Percentiles rank a stretch among this genome's conserved stretches.
These are phyloP conservation scores for Tanacetum coccineum DNA, from an alignment of 129 eudicot genomes.

Conservation along the genomic window DNA sequence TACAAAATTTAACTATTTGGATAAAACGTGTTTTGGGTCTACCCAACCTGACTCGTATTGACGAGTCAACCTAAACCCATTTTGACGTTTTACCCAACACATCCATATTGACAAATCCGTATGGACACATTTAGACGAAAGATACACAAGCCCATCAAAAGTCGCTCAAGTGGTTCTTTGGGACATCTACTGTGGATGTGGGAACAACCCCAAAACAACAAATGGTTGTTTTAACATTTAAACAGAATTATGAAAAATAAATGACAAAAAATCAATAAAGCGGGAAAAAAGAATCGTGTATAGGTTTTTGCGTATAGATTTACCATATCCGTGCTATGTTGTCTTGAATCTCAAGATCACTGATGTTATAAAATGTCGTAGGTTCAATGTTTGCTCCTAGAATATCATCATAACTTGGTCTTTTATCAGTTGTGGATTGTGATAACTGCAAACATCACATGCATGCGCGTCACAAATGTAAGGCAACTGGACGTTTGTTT, in stretches of 20 bases:
- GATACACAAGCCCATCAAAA: background rate
- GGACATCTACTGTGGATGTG: background rate
- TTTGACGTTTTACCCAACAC: too few species aligned
- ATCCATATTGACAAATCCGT: too few species aligned
- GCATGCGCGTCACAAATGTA: background rate
- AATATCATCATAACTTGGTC: constrained; percentile 83
- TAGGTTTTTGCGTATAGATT: constrained; percentile 8
- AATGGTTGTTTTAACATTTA: background rate
- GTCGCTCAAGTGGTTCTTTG: constrained; percentile 1
- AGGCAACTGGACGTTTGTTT: background rate
- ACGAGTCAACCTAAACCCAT: too few species aligned
- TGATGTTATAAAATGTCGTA: constrained; percentile 84
- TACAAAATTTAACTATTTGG: too few species aligned
- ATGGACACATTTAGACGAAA: background rate
- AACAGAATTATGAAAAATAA: constrained; percentile 1
- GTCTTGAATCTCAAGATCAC: constrained; percentile 94
- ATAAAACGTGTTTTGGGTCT: too few species aligned
- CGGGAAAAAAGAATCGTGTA: background rate
- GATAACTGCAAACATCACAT: constrained; percentile 54
- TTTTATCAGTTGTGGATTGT: constrained; percentile 73
- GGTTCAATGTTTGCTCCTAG: constrained; percentile 88
- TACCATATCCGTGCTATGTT: constrained; percentile 97
- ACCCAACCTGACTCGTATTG: too few species aligned
- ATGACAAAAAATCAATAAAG: background rate
- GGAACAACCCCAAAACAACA: background rate